Percentiles rank a stretch among this genome's conserved stretches.
Conservation (phyloP, 2,329 filamentous ascomycete genomes). For the Ceratocystis papillata region DNA sequence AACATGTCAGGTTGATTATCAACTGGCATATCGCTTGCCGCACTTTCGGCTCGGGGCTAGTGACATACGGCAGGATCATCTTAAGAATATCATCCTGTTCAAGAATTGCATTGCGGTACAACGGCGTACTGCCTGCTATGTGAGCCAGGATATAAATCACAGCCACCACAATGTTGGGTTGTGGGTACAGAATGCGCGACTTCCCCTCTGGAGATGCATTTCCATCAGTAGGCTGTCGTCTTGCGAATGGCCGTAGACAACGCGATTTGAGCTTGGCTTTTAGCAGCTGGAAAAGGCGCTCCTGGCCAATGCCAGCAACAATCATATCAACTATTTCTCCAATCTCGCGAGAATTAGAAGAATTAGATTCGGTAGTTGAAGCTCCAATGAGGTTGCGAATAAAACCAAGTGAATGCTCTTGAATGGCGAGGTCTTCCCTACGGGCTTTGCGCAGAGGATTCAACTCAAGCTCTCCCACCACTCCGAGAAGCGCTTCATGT, state of each 20-base stretch:
- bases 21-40: slow-evolving; percentile 72
- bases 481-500: slow-evolving; percentile 11
- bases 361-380: background rate
- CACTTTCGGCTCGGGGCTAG: slow-evolving; percentile 60
- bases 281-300: slow-evolving; percentile 70
- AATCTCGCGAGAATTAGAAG: slow-evolving; percentile 42
- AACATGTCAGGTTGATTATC: slow-evolving; percentile 73
- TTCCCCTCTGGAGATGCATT: slow-evolving; percentile 30
- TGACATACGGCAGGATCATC: slow-evolving; percentile 61
- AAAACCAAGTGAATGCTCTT: slow-evolving; percentile 83
- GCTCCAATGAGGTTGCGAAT: slow-evolving; percentile 67
- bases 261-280: slow-evolving; percentile 62
- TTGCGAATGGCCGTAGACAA: slow-evolving; percentile 43
- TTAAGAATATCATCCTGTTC: slow-evolving; percentile 65
- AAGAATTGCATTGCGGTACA: slow-evolving; percentile 67
- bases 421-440: slow-evolving; percentile 70
- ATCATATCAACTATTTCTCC: slow-evolving; percentile 75
- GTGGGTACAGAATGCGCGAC: slow-evolving; percentile 45
- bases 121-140: slow-evolving; percentile 69
- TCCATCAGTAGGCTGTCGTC: slow-evolving; percentile 31
- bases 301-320: slow-evolving; percentile 62
- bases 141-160: slow-evolving; percentile 78
- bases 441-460: slow-evolving; percentile 46
- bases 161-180: slow-evolving; percentile 61
- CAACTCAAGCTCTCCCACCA: slow-evolving; percentile 10